Base-by-base conservation (phyloP, 257 asterid genomes). In the Euphrasia confusa region DNA sequence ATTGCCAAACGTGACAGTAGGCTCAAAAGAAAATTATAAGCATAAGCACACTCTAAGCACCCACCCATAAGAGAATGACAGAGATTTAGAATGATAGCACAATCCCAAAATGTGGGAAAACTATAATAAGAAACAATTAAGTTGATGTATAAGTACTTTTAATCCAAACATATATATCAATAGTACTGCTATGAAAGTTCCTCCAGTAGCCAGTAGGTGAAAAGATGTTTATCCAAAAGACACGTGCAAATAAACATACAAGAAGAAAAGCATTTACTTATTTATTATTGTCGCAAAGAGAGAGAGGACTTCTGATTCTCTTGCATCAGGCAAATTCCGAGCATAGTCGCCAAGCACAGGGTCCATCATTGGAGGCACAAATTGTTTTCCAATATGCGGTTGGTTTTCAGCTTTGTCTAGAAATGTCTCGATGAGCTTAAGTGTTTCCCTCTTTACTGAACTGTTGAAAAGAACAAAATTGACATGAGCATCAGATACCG, bases 331-430 rank as follows among this genome's bases (percentile, higher is more conserved):
- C 69, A 90, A 65, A 74, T 90, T 90, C 54, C 97, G 85, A 30
- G 95, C 92, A 69, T 90, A 90, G 75, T 87, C 97, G 14, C 87
- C 95, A 48, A 87, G 86, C 64, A 90, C 89, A 14, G 85, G 84
- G 76, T 90, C 97, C 95, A 90, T 90, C 97, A 90, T 90, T 35
- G 86, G 95, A 17, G 95, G 95, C 69, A 90, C 90, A 75, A 90
- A 87, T 42, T 83, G 90, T 71, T 77, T 87, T 48, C 94, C 97
- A n/a, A 85, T 83, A 56, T 80, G 84, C 56, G 94, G 85, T 65
- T 84, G 95, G 53, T 81, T 90, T 75, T 85, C 96, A 61, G 93
- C 90, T 78, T 87, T 90, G 44, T 87, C 96, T 64, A 90, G 73
- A 81, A 87, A 90, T 54, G 96, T 90, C 79, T 87, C 96, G 35